Evolutionary conservation across 2,329 filamentous ascomycete species (phyloP), one percentile per base, ranked within the genome.

Genomic region (Xylaria sp.): DNA sequence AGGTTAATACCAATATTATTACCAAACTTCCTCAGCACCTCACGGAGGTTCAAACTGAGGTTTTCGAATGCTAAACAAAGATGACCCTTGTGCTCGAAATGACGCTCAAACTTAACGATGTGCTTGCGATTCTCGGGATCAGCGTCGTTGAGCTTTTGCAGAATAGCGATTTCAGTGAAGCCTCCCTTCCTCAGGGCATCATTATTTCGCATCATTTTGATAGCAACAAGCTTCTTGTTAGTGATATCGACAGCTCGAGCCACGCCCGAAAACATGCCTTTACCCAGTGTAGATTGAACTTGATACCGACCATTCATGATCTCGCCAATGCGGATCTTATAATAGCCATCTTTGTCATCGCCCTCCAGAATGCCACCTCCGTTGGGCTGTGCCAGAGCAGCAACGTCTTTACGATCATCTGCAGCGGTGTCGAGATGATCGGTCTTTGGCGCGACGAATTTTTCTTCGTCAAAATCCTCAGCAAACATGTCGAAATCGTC

Each of bases 181-280:
- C 94, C 96, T 51, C 94, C 94, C 79, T 97, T 97, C 72, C 90
- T 87, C 78, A 97, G 91, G 13, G 93, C 92, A 76, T 97, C 94
- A 75, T 99, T 98, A 79, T 96, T 96, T 69, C 96, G 92, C 80
- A 98, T 97, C 74, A 99, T 96, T 81, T 99, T 99, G 85, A 99
- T 92, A 27, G 96, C 96, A 36, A 98, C 94, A n/a, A 92, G 79
- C 73, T 88, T 87, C 74, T 90, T 90, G 65, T 86, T 92, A 55
- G 88, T 89, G 25, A 90, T 87, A 79, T 97, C 94, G 69, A 88
- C 86, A 25, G 96, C 96, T 70, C 93, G 90, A 60, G 96, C 93
- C n/a, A 99, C 96, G 9, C 93, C 94, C 0, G 96, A 97, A 78
- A 97, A 99, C 86, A 97, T 97, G 73, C 96, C 96, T 79, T 93